Base-by-base conservation (phyloP, 306 rosid species). In the Luffa acutangula region DNA sequence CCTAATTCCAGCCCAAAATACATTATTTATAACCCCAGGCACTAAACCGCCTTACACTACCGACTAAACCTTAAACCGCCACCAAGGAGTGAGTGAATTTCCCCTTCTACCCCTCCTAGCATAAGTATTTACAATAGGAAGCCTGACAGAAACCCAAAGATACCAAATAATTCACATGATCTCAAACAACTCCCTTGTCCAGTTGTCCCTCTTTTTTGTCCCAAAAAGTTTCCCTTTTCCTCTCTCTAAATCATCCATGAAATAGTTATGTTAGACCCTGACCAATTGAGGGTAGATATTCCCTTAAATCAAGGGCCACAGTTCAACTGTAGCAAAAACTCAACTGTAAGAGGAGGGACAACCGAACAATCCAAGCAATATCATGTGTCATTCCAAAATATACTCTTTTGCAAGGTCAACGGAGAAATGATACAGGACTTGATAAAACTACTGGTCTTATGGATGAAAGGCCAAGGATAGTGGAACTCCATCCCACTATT, bases 201-300 rank as follows among this genome's bases (percentile, higher is more conserved):
- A 25, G 31, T 25, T 92, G 36, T 7, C 52, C 31, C 52, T 64
- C 52, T 18, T 67, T 67, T 69, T 25, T 11, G 31, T 46, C 76
- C 53, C 49, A 70, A 70, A 45, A 21, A 20, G 0, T 20, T 7
- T 43, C 36, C 31, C 31, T 25, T 0, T 25, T 25, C 31, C 31
- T 25, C 52, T 41, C 54, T 9, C 76, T 5, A 18, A 67, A 67
- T 67, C 75, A 67, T 41, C 52, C 52, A 67, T 33, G 18, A 67
- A 15, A 39, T 66, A 66, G 49, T 39, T n/a, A 42, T 8, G 75
- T 67, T 41, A 67, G 34, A 41, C 34, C 33, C n/a, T 12, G 7
- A 67, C 52, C 75, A 41, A 39, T 37, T 42, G 52, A 67, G 6
- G 2, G 72, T 36, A 67, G 53, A 36, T 67, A 12, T 20, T 70